These are phyloP conservation scores for Talaromyces stipitatus DNA, from an alignment of 495 filamentous ascomycete genomes.

Conservation along the genomic window DNA sequence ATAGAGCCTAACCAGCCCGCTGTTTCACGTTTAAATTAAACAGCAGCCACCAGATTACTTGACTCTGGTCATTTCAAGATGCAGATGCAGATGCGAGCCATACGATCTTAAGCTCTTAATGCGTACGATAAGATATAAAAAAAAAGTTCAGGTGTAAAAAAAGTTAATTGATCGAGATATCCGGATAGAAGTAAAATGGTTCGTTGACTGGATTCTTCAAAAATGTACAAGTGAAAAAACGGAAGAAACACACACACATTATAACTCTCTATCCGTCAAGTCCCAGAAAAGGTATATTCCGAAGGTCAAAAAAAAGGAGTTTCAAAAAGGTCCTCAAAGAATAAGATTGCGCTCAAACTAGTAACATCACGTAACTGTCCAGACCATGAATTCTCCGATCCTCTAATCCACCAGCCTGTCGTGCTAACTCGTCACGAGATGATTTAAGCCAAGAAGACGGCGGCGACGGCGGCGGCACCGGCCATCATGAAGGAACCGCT, in stretches of 20 bases:
- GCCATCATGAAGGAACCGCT: conserved; percentile 42
- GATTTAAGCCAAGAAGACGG: conserved; percentile 49
- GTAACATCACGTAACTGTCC: neutral
- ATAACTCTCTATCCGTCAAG: neutral
- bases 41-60: neutral
- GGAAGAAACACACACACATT: conserved; percentile 4
- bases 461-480: conserved; percentile 40
- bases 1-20: neutral
- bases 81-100: neutral
- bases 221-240: conserved; percentile 1
- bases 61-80: neutral
- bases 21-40: neutral
- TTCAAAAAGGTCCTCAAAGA: neutral
- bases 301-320: neutral
- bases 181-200: neutral
- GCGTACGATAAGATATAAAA: neutral
- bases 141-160: neutral
- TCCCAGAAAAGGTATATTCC: neutral
- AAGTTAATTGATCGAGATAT: neutral
- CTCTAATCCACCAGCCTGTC: neutral
- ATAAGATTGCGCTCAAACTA: neutral
- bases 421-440: neutral
- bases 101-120: neutral
- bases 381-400: neutral
- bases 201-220: conserved; percentile 2